Evolutionary conservation across 306 rosid species (phyloP).

Genomic region (Corylus avellana): DNA sequence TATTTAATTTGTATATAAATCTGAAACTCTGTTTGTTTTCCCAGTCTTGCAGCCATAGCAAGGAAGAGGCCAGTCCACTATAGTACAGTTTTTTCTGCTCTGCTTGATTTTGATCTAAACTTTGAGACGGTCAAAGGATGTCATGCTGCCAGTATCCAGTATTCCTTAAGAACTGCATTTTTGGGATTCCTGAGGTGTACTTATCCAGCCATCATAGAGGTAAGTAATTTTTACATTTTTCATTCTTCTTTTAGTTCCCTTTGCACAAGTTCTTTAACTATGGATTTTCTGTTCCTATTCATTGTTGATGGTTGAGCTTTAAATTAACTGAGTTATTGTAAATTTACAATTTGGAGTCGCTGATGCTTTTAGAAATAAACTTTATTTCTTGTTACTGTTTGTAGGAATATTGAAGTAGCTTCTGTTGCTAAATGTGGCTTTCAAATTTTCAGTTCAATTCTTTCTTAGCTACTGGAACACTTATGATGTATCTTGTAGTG

Average conservation of each 20-base stretch:
- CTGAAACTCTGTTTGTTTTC: conserved; percentile 23
- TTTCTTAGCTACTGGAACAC: not conserved
- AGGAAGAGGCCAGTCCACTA: conserved; percentile 84
- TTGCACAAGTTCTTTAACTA: not conserved
- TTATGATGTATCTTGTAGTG: not conserved
- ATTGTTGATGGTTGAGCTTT: not conserved
- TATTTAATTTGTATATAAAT: conserved; percentile 6
- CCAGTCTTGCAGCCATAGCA: conserved; percentile 88
- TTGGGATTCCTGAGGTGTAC: conserved; percentile 92
- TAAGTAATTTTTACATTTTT: conserved; percentile 21
- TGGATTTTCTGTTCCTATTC: not conserved
- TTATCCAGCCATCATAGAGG: conserved; percentile 79
- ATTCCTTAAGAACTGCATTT: conserved; percentile 83
- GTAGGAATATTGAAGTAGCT: not conserved
- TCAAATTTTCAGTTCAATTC: not conserved
- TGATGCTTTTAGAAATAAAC: not conserved
- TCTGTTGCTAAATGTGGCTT: not conserved
- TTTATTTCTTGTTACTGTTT: not conserved
- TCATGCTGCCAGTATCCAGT: conserved; percentile 79
- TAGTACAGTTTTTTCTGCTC: conserved; percentile 56
- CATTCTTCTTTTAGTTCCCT: conserved; percentile 9
- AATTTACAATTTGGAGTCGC: not conserved
- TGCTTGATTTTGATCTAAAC: conserved; percentile 80
- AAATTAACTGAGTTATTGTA: not conserved
- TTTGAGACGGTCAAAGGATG: conserved; percentile 65